Evolutionary conservation across 1,284 basidiomycete species (phyloP), one percentile per base, ranked within the genome.

Genomic region (Thecaphora frezii): DNA sequence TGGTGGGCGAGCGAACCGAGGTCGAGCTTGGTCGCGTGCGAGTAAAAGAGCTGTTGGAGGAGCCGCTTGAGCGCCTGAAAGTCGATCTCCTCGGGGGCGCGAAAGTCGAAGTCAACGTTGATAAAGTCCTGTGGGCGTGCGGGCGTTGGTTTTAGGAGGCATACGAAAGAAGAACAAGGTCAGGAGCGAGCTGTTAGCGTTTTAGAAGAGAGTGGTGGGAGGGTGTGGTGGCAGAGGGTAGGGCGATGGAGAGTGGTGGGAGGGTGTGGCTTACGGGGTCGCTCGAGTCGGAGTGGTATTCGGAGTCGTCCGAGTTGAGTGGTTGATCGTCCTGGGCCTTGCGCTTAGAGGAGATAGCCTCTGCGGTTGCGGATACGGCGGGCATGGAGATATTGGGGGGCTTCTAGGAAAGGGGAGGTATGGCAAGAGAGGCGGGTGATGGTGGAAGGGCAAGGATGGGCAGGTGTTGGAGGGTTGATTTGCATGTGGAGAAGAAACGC

Each of bases 101-200:
- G 59, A 30, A 76, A 77, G 58, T 75, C 72, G 44, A 77, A 77
- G 46, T 73, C 69, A 53, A 77, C 76, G 54, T 77, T 75, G 69
- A 77, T 74, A 28, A 74, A 70, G 46, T 73, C 65, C 40, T 41
- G 40, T 9, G 40, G 21, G 40, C 10, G 33, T n/a, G n/a, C n/a
- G n/a, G n/a, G n/a, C n/a, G n/a, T n/a, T n/a, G n/a, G n/a, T n/a
- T 28, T 28, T 28, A 13, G 13, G 28, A 13, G 28, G 28, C 7
- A 18, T 7, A 39, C 7, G 28, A 13, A 28, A 13, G 28, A 28
- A 13, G 28, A 28, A 13, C n/a, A n/a, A n/a, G n/a, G n/a, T n/a
- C n/a, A n/a, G n/a, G n/a, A n/a, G n/a, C n/a, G n/a, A n/a, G n/a
- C n/a, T n/a, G n/a, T n/a, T n/a, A n/a, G n/a, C n/a, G n/a, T n/a